Evolutionary conservation across 2,329 filamentous ascomycete species (phyloP).

Genomic region (Pseudogymnoascus sp.): DNA sequence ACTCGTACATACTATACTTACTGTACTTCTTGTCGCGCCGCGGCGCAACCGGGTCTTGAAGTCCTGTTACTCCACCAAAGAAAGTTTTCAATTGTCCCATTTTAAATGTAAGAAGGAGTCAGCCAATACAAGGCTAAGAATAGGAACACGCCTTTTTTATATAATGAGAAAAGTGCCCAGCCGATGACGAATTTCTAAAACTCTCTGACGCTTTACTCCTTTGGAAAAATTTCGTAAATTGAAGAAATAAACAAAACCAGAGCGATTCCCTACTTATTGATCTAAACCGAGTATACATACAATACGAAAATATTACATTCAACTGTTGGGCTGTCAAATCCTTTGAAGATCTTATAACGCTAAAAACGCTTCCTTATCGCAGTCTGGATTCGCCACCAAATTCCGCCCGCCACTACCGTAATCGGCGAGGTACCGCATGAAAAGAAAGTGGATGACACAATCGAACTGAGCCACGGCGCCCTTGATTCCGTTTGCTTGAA

Average conservation of each 20-base stretch:
- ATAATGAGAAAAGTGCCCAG: neutral
- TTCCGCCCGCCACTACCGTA: conserved; percentile 4
- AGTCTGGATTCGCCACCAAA: neutral
- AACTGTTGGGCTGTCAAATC: neutral
- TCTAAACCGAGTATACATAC: too few species aligned
- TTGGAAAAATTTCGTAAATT: neutral
- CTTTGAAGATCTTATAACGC: neutral
- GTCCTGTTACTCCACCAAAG: neutral
- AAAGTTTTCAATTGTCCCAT: conserved; percentile 2
- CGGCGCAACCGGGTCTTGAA: neutral
- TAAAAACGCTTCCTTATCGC: neutral
- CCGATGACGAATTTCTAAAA: neutral
- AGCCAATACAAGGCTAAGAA: conserved; percentile 6
- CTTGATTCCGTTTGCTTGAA: neutral
- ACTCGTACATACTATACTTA: neutral
- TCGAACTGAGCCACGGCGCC: neutral
- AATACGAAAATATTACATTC: neutral
- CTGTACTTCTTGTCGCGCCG: neutral
- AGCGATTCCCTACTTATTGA: neutral
- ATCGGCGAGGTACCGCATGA: conserved; percentile 3
- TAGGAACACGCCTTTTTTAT: conserved; percentile 9
- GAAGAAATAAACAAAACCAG: neutral
- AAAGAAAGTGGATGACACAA: conserved; percentile 9
- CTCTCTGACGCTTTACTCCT: neutral
- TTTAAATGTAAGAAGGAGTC: conserved; percentile 3